Base-by-base conservation (phyloP, 495 filamentous ascomycete genomes). In the Penicillium atrosanguineum region DNA sequence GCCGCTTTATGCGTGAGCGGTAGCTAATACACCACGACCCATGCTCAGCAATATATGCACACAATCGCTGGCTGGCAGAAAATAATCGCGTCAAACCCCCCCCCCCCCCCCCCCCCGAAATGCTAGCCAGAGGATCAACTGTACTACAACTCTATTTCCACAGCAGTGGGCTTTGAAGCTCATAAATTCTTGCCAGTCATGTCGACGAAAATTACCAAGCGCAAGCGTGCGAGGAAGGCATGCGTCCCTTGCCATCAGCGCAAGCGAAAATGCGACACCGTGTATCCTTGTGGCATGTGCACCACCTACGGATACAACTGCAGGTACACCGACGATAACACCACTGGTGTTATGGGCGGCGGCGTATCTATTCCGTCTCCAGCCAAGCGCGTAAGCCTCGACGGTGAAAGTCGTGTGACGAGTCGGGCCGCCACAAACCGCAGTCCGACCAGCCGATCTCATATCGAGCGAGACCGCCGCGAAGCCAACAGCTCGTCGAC, bases 201-300 rank as follows among this genome's bases (percentile, higher is more conserved):
- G 67, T 63, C 64, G 11, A 60, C 62, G 0, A 46, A 29, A 50
- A 61, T 50, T 38, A 1, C 15, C 52, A 69, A 64, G 53, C 67
- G 67, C 46, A 70, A 66, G 61, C 67, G 67, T 38, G 62, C 59
- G 1, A 62, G 42, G 23, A 70, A 68, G 48, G 62, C 67, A 59
- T 70, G 67, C 52, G 58, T 66, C 2, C 67, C 67, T 6, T 70
- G 67, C 46, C 67, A 70, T 36, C 59, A 68, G 61, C 67, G 67
- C 53, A 70, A 70, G 62, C 64, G 67, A 42, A 70, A 70, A 68
- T 70, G 67, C 51, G 61, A 70, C 42, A 48, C 23, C 7, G 36
- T 15, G 25, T 60, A 66, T 52, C 67, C 67, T 29, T 70, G 67
- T 44, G 49, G 53, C 48, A 66, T 46, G 61, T 70, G 67, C 55